Conservation (phyloP, 345 rosid genomes). For the Dipteronia dyeriana region DNA sequence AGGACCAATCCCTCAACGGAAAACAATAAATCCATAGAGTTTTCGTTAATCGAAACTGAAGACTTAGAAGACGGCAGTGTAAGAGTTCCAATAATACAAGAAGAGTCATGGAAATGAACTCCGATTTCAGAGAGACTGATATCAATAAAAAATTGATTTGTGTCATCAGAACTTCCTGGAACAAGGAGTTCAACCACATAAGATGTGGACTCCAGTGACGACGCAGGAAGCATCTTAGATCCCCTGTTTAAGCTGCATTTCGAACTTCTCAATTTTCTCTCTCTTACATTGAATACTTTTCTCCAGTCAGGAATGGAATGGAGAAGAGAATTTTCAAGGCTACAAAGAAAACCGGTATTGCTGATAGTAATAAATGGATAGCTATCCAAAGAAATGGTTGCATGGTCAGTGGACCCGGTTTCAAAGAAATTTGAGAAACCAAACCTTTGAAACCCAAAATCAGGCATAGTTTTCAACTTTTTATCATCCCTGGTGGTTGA, state of each 20-base stretch:
- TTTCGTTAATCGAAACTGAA: conserved; percentile 45
- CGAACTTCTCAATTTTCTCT: conserved; percentile 38
- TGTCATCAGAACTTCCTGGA: conserved; percentile 29
- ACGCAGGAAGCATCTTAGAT: conserved; percentile 18
- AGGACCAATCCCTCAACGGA: conserved; percentile 65
- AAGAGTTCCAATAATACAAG: conserved; percentile 70
- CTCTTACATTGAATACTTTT: conserved; percentile 42
- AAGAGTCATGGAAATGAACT: conserved; percentile 83
- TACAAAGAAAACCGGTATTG: conserved; percentile 52
- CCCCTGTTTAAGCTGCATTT: conserved; percentile 36
- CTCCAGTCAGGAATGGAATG: conserved; percentile 59
- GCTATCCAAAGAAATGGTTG: conserved; percentile 58
- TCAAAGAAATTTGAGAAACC: conserved; percentile 76
- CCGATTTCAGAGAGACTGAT: conserved; percentile 48
- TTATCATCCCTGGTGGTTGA: conserved; percentile 26
- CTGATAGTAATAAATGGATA: conserved; percentile 67
- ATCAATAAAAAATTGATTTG: conserved; percentile 42
- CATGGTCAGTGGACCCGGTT: conserved; percentile 43
- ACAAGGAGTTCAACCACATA: conserved; percentile 29
- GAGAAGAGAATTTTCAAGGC: conserved; percentile 55
- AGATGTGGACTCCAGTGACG: conserved; percentile 25
- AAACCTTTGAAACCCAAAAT: conserved; percentile 54
- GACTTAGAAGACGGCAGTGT: conserved; percentile 49
- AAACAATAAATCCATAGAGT: conserved; percentile 61
- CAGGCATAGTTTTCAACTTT: conserved; percentile 35